Base-by-base conservation (phyloP, 306 rosid species). In the Albizia julibrissin region DNA sequence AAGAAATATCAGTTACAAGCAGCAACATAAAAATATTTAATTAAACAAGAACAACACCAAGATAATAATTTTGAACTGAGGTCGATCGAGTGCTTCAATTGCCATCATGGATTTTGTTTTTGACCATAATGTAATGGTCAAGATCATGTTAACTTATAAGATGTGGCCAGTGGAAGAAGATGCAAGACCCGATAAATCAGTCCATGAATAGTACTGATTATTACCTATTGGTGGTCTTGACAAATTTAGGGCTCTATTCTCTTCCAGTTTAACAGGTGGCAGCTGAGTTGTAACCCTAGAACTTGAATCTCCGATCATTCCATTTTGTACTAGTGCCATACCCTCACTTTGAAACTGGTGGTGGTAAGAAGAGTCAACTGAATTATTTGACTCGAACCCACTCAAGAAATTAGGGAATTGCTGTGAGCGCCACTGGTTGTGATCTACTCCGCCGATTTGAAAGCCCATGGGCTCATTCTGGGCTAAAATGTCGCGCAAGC, bases 151-250 rank as follows among this genome's bases (percentile, higher is more conserved):
- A 83, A 83, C 86, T 88, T 85, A 91, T 81, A 88, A 82, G 88
- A 91, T 89, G 81, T 90, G 91, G 79, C 52, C 76, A 31, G 92
- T 29, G 39, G 97, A 85, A 86, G 97, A 83, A 83, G 97, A 86
- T 47, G 88, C 85, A 85, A 91, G 87, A 73, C 89, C 91, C 74
- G 95, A 91, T 64, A 91, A 74, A 82, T 91, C 94, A 24, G 88
- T 88, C 97, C 95, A 93, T 15, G 89, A 81, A 81, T 72, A 90
- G 84, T 77, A 85, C 50, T 87, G 87, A 71, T 88, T 81, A 73
- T 83, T 59, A 76, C 64, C 27, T 49, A 66, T 78, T 77, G 88
- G 66, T 24, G 75, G 50, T 76, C 91, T 87, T 34, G 88, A 81
- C 64, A 85, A 76, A 83, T 87, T 87, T 29, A 86, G 68, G 26